Base-by-base conservation (phyloP, 495 filamentous ascomycete genomes). In the Aspergillus biplanus region DNA sequence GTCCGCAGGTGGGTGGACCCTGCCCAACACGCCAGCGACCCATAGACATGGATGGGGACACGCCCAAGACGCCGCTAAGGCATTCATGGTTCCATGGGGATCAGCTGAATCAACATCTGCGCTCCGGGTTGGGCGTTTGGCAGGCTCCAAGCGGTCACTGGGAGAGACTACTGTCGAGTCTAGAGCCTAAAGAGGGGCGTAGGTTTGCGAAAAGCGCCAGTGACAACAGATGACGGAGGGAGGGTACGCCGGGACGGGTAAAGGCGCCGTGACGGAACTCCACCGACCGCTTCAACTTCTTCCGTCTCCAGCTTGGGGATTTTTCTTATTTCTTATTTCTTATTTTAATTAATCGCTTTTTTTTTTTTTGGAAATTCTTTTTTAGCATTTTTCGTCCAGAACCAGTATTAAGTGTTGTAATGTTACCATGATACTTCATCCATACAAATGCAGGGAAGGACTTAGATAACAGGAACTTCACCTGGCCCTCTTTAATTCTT, bases 41-140 rank as follows among this genome's bases (percentile, higher is more conserved):
- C 75, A 72, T 78, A 68, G 73, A 71, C 69, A 73, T 75, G 74
- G 77, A 75, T 64, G 71, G 73, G 70, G 73, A 66, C 67, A 65
- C 67, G 50, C 65, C 60, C 63, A 64, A 66, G 65, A 66, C 65
- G 66, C 62, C 62, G 65, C 68, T 69, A 66, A 65, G 61, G 60
- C 49, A 66, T 60, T 59, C 54, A 63, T 66, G 69, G 72, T 66
- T 66, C 61, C 67, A 70, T 67, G 64, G 64, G 65, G 68, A 70
- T 75, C 73, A 77, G 73, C 73, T 77, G 75, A 73, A 71, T 65
- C 64, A 62, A 48, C 31, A 44, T 61, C 46, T 48, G 62, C 34
- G 39, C 47, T 64, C 63, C 52, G 72, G 71, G 55, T 62, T 65
- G 53, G 73, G 70, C 62, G 71, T 73, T 65, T 72, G 67, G 55